Conservation (phyloP, 768 basidiomycete genomes). For the Termitomyces sp. region DNA sequence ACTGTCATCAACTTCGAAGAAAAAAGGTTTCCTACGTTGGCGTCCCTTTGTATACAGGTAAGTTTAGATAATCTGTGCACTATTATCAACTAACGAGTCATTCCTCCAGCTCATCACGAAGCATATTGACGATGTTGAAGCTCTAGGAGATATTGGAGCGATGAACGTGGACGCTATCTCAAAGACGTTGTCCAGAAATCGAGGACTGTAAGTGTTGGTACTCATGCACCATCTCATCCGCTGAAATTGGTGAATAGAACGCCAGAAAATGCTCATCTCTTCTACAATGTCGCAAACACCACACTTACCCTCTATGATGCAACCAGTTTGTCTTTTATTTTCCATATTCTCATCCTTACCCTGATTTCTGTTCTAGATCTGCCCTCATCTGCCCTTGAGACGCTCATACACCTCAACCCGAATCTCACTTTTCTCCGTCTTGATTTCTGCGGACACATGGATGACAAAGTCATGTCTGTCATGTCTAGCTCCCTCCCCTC, state of each 20-base stretch:
- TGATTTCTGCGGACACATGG: slow-evolving; percentile 82
- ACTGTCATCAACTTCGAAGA: slow-evolving; percentile 69
- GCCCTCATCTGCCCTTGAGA: slow-evolving; percentile 57
- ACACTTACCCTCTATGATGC: slow-evolving; percentile 81
- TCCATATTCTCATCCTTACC: neutral
- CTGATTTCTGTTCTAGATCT: slow-evolving; percentile 47
- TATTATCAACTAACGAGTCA: neutral
- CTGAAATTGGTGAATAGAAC: slow-evolving; percentile 43
- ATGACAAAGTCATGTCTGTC: slow-evolving; percentile 51
- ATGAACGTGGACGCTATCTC: slow-evolving; percentile 84
- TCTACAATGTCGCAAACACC: slow-evolving; percentile 73
- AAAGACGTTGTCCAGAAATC: slow-evolving; percentile 76
- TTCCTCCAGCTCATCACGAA: slow-evolving; percentile 66
- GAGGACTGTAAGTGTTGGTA: slow-evolving; percentile 65
- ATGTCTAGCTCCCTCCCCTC: slow-evolving; percentile 64
- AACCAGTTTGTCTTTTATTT: slow-evolving; percentile 58
- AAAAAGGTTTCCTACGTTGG: slow-evolving; percentile 64
- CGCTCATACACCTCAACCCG: slow-evolving; percentile 79
- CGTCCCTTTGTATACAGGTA: slow-evolving; percentile 79
- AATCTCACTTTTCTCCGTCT: slow-evolving; percentile 77
- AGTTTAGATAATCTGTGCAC: neutral
- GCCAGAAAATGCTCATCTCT: slow-evolving; percentile 73
- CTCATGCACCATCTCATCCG: slow-evolving; percentile 1
- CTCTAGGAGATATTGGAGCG: slow-evolving; percentile 81
- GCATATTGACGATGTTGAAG: slow-evolving; percentile 87